Evolutionary conservation across 805 yeast species (phyloP).

Genomic region (Yarrowia keelungensis): DNA sequence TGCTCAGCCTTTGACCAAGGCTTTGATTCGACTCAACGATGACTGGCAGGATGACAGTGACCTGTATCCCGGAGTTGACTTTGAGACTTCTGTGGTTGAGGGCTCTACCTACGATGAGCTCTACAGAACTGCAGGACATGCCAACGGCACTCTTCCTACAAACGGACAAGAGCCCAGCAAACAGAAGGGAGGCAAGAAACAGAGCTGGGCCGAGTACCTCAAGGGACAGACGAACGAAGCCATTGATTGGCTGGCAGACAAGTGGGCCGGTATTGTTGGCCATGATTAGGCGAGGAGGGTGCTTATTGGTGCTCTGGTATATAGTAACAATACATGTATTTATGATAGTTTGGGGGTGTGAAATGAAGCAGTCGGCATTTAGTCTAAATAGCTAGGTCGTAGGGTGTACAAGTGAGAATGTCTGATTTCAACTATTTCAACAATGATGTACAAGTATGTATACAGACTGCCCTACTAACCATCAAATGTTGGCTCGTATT

Average conservation of each 20-base stretch:
- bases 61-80: slow-evolving; percentile 49
- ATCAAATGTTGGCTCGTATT: too few relatives aligned
- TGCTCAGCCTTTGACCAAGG: slow-evolving; percentile 42
- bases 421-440: too few relatives aligned
- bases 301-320: not conserved
- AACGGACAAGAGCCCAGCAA: slow-evolving; percentile 28
- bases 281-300: not conserved
- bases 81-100: slow-evolving; percentile 44
- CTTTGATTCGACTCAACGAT: slow-evolving; percentile 44
- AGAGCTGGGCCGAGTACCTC: slow-evolving; percentile 38
- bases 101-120: slow-evolving; percentile 48
- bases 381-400: too few relatives aligned
- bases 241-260: slow-evolving; percentile 40
- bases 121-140: slow-evolving; percentile 38
- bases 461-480: too few relatives aligned
- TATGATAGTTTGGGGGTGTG: not conserved
- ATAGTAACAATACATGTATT: slow-evolving; percentile 7
- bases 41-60: slow-evolving; percentile 45
- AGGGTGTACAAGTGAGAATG: too few relatives aligned
- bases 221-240: slow-evolving; percentile 40
- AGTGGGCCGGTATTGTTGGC: slow-evolving; percentile 33
- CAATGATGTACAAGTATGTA: too few relatives aligned
- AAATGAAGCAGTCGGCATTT: too few relatives aligned
- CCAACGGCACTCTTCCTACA: slow-evolving; percentile 20
- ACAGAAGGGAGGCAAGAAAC: slow-evolving; percentile 12